Evolutionary conservation across 139 green algal species (phyloP).

Genomic region (Desmodesmus armatus): DNA sequence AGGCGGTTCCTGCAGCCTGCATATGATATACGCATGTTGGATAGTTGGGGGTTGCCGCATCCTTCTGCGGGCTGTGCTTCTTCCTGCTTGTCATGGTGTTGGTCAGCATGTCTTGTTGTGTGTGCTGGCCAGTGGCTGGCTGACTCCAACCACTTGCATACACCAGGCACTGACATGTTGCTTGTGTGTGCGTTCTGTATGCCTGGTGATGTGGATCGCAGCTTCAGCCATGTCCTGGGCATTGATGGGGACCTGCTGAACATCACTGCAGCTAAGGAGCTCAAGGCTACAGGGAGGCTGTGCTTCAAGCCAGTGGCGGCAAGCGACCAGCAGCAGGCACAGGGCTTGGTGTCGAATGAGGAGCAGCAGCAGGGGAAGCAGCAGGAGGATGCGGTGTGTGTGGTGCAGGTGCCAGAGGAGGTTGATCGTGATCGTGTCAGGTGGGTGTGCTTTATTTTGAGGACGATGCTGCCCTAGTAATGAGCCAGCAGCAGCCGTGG

Average conservation of each 20-base stretch:
- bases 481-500: not conserved
- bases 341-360: too few relatives aligned
- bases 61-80: not conserved
- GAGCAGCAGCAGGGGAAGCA: not conserved
- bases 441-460: not conserved
- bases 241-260: constrained; percentile 8
- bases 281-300: constrained; percentile 22
- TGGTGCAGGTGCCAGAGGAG: not conserved
- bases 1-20: not conserved
- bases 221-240: constrained; percentile 45
- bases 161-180: too few relatives aligned
- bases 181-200: too few relatives aligned
- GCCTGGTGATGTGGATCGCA: too few relatives aligned
- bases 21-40: not conserved
- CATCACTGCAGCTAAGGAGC: constrained; percentile 44
- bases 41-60: not conserved
- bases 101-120: too few relatives aligned
- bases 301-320: not conserved
- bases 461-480: not conserved
- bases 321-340: too few relatives aligned
- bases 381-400: not conserved
- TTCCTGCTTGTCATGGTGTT: not conserved
- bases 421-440: constrained; percentile 39
- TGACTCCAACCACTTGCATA: too few relatives aligned
- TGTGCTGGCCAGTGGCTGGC: too few relatives aligned